A percentile compares a stretch with the other conserved stretches of the same genome.
Evolutionary conservation across 805 yeast genomes (phyloP).

Genomic region (Saturnispora dispora): DNA sequence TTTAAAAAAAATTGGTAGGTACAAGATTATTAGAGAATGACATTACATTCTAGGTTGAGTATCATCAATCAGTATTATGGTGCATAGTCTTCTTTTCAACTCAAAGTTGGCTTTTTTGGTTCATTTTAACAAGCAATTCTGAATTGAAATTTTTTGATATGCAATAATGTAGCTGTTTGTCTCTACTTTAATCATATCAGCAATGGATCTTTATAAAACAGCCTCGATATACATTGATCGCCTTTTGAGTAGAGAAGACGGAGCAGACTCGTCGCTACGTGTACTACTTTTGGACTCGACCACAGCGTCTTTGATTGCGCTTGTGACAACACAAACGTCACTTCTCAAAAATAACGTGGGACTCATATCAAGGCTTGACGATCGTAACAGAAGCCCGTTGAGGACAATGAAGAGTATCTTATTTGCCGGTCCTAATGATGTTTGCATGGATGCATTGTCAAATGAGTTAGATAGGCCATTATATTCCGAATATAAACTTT

Average conservation of each 20-base stretch:
- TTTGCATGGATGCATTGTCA: constrained; percentile 48
- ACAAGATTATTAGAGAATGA: no score
- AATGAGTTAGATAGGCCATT: constrained; percentile 72
- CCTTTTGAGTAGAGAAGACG: constrained; percentile 22
- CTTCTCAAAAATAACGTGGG: constrained; percentile 77
- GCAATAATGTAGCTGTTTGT: background rate
- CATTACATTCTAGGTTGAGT: no score
- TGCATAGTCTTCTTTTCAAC: background rate
- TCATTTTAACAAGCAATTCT: background rate
- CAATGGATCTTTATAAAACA: constrained; percentile 40
- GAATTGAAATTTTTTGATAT: background rate
- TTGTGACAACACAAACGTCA: constrained; percentile 82
- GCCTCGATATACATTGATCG: constrained; percentile 37
- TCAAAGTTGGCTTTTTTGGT: background rate
- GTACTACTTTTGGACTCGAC: constrained; percentile 71
- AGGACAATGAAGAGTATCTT: constrained; percentile 76
- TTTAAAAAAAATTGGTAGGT: no score
- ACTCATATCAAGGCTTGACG: constrained; percentile 63
- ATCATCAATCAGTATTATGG: no score
- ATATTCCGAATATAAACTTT: constrained; percentile 68
- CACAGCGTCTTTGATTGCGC: constrained; percentile 79
- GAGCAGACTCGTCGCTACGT: constrained; percentile 35
- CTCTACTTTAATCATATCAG: background rate
- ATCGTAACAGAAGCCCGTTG: constrained; percentile 51
- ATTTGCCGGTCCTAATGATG: constrained; percentile 64